Evolutionary conservation across 352 stramenopile species (phyloP), one percentile per base, ranked within the genome.

Genomic region (Halophytophthora batemanensis): DNA sequence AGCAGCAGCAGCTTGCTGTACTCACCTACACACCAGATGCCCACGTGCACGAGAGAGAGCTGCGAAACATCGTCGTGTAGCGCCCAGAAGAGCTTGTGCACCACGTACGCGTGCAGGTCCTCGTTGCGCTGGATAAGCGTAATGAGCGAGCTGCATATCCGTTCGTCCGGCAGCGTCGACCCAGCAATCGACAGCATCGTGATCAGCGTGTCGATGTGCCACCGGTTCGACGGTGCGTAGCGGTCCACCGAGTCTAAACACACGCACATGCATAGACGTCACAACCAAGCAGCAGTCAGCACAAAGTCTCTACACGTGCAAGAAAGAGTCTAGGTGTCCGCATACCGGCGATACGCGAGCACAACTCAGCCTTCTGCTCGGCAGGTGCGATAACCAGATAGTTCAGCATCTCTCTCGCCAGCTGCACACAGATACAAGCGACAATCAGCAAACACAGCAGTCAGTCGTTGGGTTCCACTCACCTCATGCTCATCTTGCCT

Each of bases 341-440:
- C 11, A 83, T 85, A 80, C 86, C 85, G 21, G 96, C 81, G 52
- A 99, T 97, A 15, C 93, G 89, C 15, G 85, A 96, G 64, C 96
- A 99, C 49, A 99, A 84, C 44, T 94, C 82, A 1, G 86, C 68
- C 50, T 98, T 98, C 58, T 99, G 93, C 40, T 99, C 97, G 21
- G 83, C 78, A 7, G 93, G 87, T 42, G 96, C 97, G 12, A 99
- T 87, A 0, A 99, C 96, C 0, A 99, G 77, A 68, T 99, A 99
- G 78, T 99, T 99, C 22, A 99, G 86, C 67, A 99, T 95, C 70
- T 99, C 98, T 10, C 93, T 86, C 21, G 96, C 96, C 8, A 99
- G 79, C 57, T 87, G 60, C 51, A 66, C 34, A 23, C 8, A 31
- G 19, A 21, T 1, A 22, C 31, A 17, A 11, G 31, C 23, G 22